These are phyloP conservation scores for Drechslerella coelobrocha DNA, from an alignment of 2,329 filamentous ascomycete species.

Conservation along the genomic window DNA sequence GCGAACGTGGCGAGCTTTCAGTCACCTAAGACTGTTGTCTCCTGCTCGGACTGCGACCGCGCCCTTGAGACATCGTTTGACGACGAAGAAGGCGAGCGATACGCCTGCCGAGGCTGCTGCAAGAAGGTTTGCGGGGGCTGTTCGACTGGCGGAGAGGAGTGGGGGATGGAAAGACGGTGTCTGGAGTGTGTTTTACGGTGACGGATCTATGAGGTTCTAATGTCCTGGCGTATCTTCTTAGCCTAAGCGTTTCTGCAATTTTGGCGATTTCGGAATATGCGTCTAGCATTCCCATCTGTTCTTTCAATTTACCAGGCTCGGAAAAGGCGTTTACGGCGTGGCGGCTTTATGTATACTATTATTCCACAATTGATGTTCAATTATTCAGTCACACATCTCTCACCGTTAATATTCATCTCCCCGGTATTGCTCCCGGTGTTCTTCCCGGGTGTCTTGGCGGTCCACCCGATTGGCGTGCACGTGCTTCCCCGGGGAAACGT, in stretches of 20 bases:
- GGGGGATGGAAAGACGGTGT: conserved; percentile 48
- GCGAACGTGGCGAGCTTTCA: neutral
- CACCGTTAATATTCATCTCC: too few relatives aligned
- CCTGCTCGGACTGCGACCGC: conserved; percentile 35
- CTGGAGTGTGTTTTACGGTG: conserved; percentile 33
- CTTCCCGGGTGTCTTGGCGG: neutral
- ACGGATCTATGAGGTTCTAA: too few relatives aligned
- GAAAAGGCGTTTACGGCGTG: conserved; percentile 8
- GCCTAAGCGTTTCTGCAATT: neutral
- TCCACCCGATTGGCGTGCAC: neutral
- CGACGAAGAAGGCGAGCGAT: conserved; percentile 44
- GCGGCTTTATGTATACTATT: too few relatives aligned
- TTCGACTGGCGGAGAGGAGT: conserved; percentile 46
- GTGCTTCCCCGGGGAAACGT: conserved; percentile 1
- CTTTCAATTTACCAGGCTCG: too few relatives aligned
- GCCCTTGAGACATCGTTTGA: conserved; percentile 28
- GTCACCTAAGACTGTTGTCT: conserved; percentile 2
- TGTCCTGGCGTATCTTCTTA: neutral
- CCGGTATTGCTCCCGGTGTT: conserved; percentile 1
- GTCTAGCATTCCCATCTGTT: too few relatives aligned
- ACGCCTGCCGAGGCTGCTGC: conserved; percentile 27
- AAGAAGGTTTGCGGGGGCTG: conserved; percentile 45
- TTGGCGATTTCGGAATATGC: neutral
- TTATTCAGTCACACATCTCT: too few relatives aligned
- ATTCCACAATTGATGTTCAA: too few relatives aligned